Evolutionary conservation across 2,329 filamentous ascomycete genomes (phyloP).

Genomic region (Fusarium torulosum): DNA sequence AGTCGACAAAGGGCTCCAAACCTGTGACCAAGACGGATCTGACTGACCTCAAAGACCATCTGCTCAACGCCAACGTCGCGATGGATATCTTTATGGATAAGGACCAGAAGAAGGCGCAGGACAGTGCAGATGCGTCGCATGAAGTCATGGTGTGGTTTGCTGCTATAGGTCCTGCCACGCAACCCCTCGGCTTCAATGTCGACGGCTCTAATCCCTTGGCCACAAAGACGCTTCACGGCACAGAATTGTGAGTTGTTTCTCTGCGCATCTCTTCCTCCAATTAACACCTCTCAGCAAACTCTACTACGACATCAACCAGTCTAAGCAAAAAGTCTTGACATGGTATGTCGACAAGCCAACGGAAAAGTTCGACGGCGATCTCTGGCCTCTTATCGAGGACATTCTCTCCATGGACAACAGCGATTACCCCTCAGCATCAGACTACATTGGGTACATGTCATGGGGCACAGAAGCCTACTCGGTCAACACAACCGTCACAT

Average conservation of each 20-base stretch:
- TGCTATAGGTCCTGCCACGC: constrained; percentile 59
- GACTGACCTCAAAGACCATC: constrained; percentile 50
- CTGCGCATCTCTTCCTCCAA: background rate
- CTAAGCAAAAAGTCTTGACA: constrained; percentile 62
- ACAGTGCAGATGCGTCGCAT: constrained; percentile 59
- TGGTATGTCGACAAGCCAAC: constrained; percentile 58
- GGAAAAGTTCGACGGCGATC: constrained; percentile 60
- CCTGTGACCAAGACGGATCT: constrained; percentile 53
- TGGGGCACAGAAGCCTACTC: constrained; percentile 66
- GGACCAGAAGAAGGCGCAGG: constrained; percentile 55
- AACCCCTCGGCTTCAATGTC: constrained; percentile 59
- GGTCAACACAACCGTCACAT: constrained; percentile 60
- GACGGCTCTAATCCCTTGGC: constrained; percentile 47
- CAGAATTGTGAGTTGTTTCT: constrained; percentile 56
- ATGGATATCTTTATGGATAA: constrained; percentile 70
- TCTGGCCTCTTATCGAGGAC: constrained; percentile 59
- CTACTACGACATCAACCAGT: constrained; percentile 57
- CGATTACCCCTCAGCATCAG: constrained; percentile 54
- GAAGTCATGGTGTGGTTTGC: constrained; percentile 72
- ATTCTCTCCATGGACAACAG: constrained; percentile 52
- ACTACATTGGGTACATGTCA: constrained; percentile 65
- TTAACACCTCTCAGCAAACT: constrained; percentile 51
- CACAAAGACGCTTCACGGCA: constrained; percentile 56
- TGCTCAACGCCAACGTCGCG: constrained; percentile 67
- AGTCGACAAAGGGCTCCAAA: constrained; percentile 56